Base-by-base conservation (phyloP, 352 stramenopile species). In the Saprolegnia parasitica region DNA sequence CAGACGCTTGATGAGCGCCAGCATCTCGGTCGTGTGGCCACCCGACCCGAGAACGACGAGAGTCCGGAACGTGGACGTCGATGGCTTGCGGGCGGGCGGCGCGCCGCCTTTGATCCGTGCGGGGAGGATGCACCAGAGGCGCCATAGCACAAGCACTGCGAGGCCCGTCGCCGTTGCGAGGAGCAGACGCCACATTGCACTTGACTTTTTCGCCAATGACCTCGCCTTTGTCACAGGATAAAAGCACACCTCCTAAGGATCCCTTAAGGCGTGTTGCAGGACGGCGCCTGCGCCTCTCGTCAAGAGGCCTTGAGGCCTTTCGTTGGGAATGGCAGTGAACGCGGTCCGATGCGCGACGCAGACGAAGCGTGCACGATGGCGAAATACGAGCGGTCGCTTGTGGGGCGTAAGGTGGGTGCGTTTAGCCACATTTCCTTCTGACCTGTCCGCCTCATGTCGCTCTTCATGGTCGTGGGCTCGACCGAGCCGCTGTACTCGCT, bases 21-120 rank as follows among this genome's bases (percentile, higher is more conserved):
- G 79, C 86, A 98, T 96, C 87, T 98, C 95, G 29, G 93, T 97
- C 32, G 93, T 98, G 76, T 98, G 95, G 35, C 95, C 95, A 40
- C 85, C 87, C 0, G 87, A 95, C 61, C 87, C 87, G 32, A 95
- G 67, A n/a, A 93, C 82, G n/a, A 86, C 85, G 80, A 95, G 90
- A 23, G 84, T 84, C 29, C 80, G 81, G 35, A 87, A 68, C 13
- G 39, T 65, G 11, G 2, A 8, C 18, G 39, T 20, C 6, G 57
- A 39, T 16, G 18, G 11, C 24, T 24, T 65, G 13, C 13, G 5
- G 11, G 45, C 39, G 5, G 20, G 6, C 6, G 57, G 15, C 16
- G 40, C 18, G 8, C 21, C 24, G 24, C 3, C 32, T 29, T 56
- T 58, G 15, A 50, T 40, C 11, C 67, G 46, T 3, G 11, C 42